Evolutionary conservation across 1,284 basidiomycete genomes (phyloP).

Genomic region (Stygiomarasmius scandens): DNA sequence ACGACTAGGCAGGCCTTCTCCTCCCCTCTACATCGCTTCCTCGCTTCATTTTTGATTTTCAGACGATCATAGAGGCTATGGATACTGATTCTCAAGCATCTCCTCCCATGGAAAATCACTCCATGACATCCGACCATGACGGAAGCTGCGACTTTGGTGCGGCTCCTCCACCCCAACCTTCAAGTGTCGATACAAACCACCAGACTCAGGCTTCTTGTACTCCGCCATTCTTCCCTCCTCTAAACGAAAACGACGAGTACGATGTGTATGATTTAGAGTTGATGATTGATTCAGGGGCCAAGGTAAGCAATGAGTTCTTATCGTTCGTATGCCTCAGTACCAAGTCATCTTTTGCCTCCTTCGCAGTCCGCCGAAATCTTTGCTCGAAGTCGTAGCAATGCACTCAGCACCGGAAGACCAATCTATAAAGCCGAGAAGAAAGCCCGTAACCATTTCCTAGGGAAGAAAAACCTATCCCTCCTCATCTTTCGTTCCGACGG

Average conservation of each 20-base stretch:
- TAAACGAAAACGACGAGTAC: constrained; percentile 20
- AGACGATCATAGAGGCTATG: too few species aligned
- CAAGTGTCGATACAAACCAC: not conserved
- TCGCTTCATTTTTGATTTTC: too few species aligned
- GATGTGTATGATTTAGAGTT: constrained; percentile 26
- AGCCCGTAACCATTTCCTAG: constrained; percentile 19
- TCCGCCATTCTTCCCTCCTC: constrained; percentile 18
- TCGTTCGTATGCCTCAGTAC: not conserved
- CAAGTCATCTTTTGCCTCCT: not conserved
- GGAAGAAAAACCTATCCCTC: constrained; percentile 24
- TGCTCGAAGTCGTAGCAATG: constrained; percentile 17
- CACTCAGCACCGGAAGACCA: constrained; percentile 18
- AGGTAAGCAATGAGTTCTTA: constrained; percentile 15
- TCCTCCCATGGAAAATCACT: not conserved
- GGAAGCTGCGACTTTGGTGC: not conserved
- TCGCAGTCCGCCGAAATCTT: constrained; percentile 17
- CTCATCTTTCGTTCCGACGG: constrained; percentile 19
- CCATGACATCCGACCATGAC: not conserved
- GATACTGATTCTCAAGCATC: too few species aligned
- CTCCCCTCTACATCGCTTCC: too few species aligned
- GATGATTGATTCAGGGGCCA: constrained; percentile 13
- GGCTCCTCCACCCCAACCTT: not conserved
- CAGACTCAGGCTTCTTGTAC: not conserved
- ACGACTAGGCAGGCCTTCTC: too few species aligned
- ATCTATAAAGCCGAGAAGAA: constrained; percentile 25